Evolutionary conservation across 2,329 filamentous ascomycete genomes (phyloP).

Genomic region (Sarocladium brachiariae): DNA sequence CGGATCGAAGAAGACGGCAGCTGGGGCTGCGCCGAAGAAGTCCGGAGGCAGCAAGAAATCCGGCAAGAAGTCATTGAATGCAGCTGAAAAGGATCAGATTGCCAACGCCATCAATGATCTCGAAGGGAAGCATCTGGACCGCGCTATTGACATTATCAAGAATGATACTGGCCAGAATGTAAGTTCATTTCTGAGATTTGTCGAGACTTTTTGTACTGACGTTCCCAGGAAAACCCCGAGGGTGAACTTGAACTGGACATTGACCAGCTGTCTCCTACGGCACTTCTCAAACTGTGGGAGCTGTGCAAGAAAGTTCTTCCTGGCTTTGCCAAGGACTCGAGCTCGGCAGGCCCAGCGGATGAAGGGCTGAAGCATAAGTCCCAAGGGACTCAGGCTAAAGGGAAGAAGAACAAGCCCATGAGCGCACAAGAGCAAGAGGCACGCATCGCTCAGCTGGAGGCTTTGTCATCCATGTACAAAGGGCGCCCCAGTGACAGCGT

Average conservation of each 20-base stretch:
- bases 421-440: slow-evolving; percentile 62
- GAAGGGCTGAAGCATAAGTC: slow-evolving; percentile 9
- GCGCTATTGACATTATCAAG: slow-evolving; percentile 85
- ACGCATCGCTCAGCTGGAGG: slow-evolving; percentile 54
- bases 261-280: slow-evolving; percentile 49
- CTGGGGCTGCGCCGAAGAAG: slow-evolving; percentile 27
- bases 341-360: slow-evolving; percentile 14
- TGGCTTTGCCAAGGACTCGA: slow-evolving; percentile 29
- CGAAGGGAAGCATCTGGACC: slow-evolving; percentile 67
- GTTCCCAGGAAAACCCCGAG: slow-evolving; percentile 46
- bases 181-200: no score
- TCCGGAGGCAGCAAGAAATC: slow-evolving; percentile 36
- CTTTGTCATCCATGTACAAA: slow-evolving; percentile 34
- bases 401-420: slow-evolving; percentile 72
- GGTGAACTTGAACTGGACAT: slow-evolving; percentile 56
- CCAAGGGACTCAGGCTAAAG: slow-evolving; percentile 31
- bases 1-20: slow-evolving; percentile 36
- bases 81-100: slow-evolving; percentile 84
- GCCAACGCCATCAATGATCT: slow-evolving; percentile 78
- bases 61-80: slow-evolving; percentile 52
- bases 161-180: slow-evolving; percentile 66
- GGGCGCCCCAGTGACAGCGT: slow-evolving; percentile 34
- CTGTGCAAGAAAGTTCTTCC: slow-evolving; percentile 37
- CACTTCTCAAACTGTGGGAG: slow-evolving; percentile 44
- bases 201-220: no score